Conservation (phyloP, 2,329 filamentous ascomycete species). For the Fusarium burgessii region DNA sequence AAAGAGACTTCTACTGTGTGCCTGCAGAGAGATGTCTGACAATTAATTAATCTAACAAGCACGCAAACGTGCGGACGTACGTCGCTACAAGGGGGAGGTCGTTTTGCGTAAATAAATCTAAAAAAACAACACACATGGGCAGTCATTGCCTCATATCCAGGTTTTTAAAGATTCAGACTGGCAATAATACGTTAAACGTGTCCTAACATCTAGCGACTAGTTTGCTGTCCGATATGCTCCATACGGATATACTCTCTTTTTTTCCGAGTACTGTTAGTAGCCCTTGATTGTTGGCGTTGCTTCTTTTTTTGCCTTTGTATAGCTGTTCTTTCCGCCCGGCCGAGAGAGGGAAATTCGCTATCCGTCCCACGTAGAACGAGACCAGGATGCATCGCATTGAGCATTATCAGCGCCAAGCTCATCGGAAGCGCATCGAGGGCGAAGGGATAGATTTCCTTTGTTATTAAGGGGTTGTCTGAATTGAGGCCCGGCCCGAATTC, state of each 20-base stretch:
- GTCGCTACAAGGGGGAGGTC: neutral
- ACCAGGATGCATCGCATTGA: neutral
- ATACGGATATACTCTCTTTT: neutral
- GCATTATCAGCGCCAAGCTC: neutral
- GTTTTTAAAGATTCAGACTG: neutral
- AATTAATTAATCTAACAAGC: neutral
- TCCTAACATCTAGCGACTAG: neutral
- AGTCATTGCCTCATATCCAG: neutral
- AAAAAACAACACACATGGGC: neutral
- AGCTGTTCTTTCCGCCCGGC: neutral
- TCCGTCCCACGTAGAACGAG: neutral
- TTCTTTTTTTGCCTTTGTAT: neutral
- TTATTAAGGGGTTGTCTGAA: neutral
- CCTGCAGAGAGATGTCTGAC: neutral
- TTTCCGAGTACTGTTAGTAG: neutral
- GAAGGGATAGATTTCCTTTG: neutral
- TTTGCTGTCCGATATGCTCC: neutral
- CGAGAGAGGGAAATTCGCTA: neutral
- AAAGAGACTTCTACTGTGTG: neutral
- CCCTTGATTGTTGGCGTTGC: neutral
- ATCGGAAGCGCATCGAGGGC: neutral
- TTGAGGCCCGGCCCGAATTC: neutral
- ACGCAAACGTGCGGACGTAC: neutral
- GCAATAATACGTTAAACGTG: neutral
- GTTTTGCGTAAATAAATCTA: neutral